Evolutionary conservation across 805 yeast species (phyloP).

Genomic region (Candida parachauliodes): DNA sequence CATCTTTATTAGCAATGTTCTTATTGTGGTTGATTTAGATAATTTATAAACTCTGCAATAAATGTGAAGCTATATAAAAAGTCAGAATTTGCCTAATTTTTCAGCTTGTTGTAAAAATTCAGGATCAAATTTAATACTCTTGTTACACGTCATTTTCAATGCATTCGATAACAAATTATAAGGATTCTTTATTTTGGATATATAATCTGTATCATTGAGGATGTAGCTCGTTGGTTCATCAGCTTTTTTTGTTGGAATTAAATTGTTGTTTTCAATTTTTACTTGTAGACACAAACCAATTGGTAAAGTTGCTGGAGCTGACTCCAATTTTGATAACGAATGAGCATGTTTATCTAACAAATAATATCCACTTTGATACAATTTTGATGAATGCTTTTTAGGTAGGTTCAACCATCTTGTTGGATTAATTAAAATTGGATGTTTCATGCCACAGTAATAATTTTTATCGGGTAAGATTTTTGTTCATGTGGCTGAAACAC

Average conservation of each 20-base stretch:
- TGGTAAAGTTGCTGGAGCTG: slow-evolving; percentile 1
- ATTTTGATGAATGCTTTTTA: slow-evolving; percentile 18
- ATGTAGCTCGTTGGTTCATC: neutral
- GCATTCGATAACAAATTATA: neutral
- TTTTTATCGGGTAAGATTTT: neutral
- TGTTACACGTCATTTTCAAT: slow-evolving; percentile 16
- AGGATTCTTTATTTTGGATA: slow-evolving; percentile 1
- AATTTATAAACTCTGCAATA: no score
- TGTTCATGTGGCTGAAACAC: neutral
- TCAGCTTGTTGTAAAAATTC: slow-evolving; percentile 9
- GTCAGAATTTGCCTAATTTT: no score
- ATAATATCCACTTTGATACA: slow-evolving; percentile 18
- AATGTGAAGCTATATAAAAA: no score
- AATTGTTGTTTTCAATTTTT: neutral
- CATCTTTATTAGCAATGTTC: neutral
- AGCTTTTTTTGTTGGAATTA: slow-evolving; percentile 6
- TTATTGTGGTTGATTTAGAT: no score
- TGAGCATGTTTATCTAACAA: slow-evolving; percentile 24
- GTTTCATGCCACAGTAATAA: slow-evolving; percentile 14
- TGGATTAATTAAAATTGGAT: slow-evolving; percentile 31
- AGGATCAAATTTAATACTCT: neutral
- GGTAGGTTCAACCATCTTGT: slow-evolving; percentile 22
- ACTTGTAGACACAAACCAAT: slow-evolving; percentile 1
- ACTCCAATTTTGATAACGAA: slow-evolving; percentile 11
- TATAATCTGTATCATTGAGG: neutral